phyloP scores from a whole-genome alignment of 208 protist genomes.

The Trypanosoma lewisi region DNA sequence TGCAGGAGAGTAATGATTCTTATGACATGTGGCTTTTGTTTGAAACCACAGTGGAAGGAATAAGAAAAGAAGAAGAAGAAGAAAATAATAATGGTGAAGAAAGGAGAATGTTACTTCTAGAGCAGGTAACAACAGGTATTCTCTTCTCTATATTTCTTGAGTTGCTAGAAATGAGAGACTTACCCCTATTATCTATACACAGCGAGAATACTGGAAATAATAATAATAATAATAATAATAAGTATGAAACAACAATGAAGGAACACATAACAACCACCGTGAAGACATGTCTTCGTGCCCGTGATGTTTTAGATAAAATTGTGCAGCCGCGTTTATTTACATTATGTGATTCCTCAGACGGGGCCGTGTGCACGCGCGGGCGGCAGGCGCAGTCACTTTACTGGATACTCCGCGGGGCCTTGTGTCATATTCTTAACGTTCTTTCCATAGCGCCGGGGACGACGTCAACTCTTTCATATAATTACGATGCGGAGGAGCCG shows the following conservation, averaged over 20 bases:
- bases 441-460: neutral
- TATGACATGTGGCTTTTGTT: constrained; percentile 25
- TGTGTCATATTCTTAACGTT: constrained; percentile 32
- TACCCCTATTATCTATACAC: neutral
- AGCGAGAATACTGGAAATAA: neutral
- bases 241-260: neutral
- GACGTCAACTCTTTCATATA: neutral
- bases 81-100: neutral
- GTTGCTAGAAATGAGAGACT: constrained; percentile 36
- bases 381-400: constrained; percentile 44
- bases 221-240: too few relatives aligned
- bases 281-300: constrained; percentile 3
- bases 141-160: constrained; percentile 41
- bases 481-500: constrained; percentile 24
- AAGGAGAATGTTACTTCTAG: constrained; percentile 1
- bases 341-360: constrained; percentile 33
- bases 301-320: constrained; percentile 21
- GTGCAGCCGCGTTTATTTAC: constrained; percentile 17
- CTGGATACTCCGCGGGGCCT: constrained; percentile 44
- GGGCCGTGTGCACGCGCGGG: constrained; percentile 37
- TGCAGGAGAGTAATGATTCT: neutral
- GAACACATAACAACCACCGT: neutral
- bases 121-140: constrained; percentile 20
- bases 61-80: neutral
- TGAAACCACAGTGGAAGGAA: neutral